Evolutionary conservation across 192 early-diverging fungal genomes (phyloP), one percentile per base, ranked within the genome.

Genomic region (Backusella parvicylindrica): DNA sequence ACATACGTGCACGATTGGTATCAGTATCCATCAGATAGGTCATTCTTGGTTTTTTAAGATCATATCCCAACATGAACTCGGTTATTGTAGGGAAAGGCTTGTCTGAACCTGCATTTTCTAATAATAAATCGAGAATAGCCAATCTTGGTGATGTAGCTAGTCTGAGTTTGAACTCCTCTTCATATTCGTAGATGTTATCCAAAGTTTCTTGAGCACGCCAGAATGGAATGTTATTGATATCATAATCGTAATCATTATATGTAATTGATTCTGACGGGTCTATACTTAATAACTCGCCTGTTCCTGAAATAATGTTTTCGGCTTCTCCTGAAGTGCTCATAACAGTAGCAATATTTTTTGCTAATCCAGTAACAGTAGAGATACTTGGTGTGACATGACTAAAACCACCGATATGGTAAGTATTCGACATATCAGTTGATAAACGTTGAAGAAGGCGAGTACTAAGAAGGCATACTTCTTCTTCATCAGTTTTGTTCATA

Each of bases 21-120:
- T 83, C 74, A 9, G 83, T 78, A 66, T 91, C 86, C 33, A 87
- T 81, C 15, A 83, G 75, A 6, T 32, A 56, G 15, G 53, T 21
- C 41, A 26, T 31, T 43, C 37, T 49, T 9, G 81, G 79, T 0
- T 84, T 83, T 18, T 74, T 73, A 40, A 89, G 67, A 70, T 92
- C 84, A 73, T 91, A 96, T 1, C 98, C 98, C 3, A 99, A 84
- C 50, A 99, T 81, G 65, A 94, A 97, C 80, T 98, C 96, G 7
- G 96, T 89, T 43, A 97, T 81, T 0, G 89, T 93, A 0, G 96
- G 94, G 11, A 86, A 84, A 8, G 88, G 81, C 70, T 84, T 83
- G 9, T 79, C 63, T 1, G 82, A 76, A 18, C 80, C 74, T 12
- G 96, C 66, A 79, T 97, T 98, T 11, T 87, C 87, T 11, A 98